Evolutionary conservation across 2,329 filamentous ascomycete genomes (phyloP), one percentile per base, ranked within the genome.

Genomic region (Neurospora sp.): DNA sequence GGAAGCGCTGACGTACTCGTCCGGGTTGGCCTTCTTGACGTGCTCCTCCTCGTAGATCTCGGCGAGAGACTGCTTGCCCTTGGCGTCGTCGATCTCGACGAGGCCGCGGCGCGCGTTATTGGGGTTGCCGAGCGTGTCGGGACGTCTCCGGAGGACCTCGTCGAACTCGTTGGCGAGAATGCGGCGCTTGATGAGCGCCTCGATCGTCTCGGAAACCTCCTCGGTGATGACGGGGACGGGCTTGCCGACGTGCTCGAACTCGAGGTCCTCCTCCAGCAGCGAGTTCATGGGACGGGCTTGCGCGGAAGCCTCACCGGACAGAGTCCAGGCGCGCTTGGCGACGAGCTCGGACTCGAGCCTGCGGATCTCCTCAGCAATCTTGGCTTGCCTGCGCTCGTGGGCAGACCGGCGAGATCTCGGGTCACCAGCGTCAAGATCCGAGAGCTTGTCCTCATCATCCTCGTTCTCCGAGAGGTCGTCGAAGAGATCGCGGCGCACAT

Each of bases 41-140:
- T 97, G 93, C 75, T 98, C 94, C 77, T 96, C 91, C 81, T 98
- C 96, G 82, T 98, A 99, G 68, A 97, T 85, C 76, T 97, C 94
- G 0, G 93, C 95, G 13, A 99, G 87, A 73, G 93, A 90, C 80
- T 97, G 91, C 77, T 91, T 88, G n/a, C 90, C 87, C 80, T 97
- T 97, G 75, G 86, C 90, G 79, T 98, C 94, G 76, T 96, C 92
- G 11, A 98, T 84, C 73, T 95, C 91, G 71, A 95, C 85, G 42
- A 91, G 87, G 3, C 92, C 92, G 72, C 93, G 88, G 38, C 91
- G 88, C 3, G 87, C 84, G 73, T 83, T 82, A 19, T 82, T 81
- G 40, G 89, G 87, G 5, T 88, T 85, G 66, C 87, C 86, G 15
- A 91, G 82, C 10, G 91, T 86, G 73, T 93, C 92, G 2, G 94